Base-by-base conservation (phyloP, 2,329 filamentous ascomycete species). In the Monosporascus sp. region DNA sequence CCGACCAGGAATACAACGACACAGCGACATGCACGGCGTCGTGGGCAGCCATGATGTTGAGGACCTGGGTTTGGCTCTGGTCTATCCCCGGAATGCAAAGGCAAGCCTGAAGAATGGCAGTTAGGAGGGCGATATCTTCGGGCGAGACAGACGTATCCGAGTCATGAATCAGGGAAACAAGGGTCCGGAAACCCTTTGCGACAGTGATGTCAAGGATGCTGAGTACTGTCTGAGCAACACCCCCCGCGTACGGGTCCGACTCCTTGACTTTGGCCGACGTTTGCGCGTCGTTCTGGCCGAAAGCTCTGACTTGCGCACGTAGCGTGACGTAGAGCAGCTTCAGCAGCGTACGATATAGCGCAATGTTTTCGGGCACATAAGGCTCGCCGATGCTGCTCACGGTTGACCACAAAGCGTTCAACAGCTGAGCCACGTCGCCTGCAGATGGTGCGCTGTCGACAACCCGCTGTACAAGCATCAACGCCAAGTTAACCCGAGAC, bases 1-100 rank as follows among this genome's bases (percentile, higher is more conserved):
- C 91, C 4, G 93, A 84, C 94, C 94, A 99, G 0, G 91, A 96
- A 71, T 93, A 97, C 5, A 99, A 79, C 36, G 89, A 90, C 6
- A 87, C 85, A 1, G 91, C 92, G 55, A 91, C 88, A 62, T 93
- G 88, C 46, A 90, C 80, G 1, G 86, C 86, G 57, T 88, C 85
- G 65, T 91, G 85, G 47, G 83, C 82, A 1, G 81, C 76, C 75
- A 90, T 77, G 59, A 85, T 85, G 63, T 84, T 82, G 50, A 90
- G 78, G 38, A 93, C 81, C 60, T 90, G 86, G 15, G 81, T 77
- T 57, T 88, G 84, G 48, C 84, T 82, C 58, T 88, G 81, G 51
- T 88, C 83, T 54, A 90, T 85, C 47, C 86, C 85, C 0, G 90
- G 89, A 31, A 96, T 81, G 57, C 85, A 84, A 17, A 97, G 77